These are phyloP conservation scores for Metschnikowia henanensis DNA, from an alignment of 805 yeast species.

Conservation along the genomic window DNA sequence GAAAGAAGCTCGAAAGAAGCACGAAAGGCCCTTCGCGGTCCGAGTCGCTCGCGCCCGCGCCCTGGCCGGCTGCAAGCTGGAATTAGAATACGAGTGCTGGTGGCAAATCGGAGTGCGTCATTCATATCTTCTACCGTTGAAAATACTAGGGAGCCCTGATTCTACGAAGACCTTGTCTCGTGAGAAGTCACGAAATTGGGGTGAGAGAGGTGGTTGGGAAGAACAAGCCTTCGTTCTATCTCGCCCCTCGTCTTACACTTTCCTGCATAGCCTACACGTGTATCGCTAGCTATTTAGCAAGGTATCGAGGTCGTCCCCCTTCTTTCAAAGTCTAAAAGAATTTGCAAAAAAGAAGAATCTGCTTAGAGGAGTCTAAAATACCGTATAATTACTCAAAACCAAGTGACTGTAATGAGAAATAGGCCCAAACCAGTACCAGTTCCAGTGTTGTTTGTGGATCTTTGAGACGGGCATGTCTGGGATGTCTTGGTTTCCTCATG, in stretches of 20 bases:
- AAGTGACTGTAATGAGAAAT: not conserved
- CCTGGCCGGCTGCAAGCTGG: not conserved
- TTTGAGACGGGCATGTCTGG: no score
- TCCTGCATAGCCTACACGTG: not conserved
- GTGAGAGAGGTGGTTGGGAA: no score
- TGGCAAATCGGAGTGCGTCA: not conserved
- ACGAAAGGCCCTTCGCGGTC: constrained; percentile 5
- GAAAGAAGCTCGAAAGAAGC: no score
- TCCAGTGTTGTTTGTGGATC: no score
- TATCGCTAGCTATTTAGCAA: not conserved
- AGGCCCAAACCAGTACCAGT: no score
- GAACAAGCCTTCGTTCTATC: not conserved
- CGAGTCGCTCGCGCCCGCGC: not conserved
- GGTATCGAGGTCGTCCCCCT: no score
- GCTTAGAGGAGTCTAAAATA: not conserved
- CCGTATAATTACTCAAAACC: not conserved
- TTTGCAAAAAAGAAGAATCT: not conserved
- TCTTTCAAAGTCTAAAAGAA: not conserved
- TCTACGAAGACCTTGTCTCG: no score
- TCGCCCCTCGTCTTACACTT: not conserved
- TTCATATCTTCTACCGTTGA: no score
- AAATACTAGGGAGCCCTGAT: no score
- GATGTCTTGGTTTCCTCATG: not conserved
- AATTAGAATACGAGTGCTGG: not conserved
- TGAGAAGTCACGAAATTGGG: no score